Evolutionary conservation across 208 protist genomes (phyloP), one percentile per base, ranked within the genome.

Genomic region (Trypanosoma platydactyli): DNA sequence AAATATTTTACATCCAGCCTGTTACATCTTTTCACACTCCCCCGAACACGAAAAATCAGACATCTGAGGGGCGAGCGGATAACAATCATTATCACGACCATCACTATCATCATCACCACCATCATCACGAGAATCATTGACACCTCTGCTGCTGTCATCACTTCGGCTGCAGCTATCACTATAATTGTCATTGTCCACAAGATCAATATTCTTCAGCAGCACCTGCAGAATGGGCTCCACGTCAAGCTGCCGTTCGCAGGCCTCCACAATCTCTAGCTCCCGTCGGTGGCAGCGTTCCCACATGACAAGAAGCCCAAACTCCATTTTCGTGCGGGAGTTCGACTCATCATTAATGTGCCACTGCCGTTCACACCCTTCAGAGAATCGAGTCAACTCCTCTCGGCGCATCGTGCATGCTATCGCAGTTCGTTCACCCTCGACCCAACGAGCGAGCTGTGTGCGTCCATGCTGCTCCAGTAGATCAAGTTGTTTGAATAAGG

Each of bases 401-500:
- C 24, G 25, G 20, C n/a, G 11, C 48, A 66, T 58, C 20, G 24
- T 44, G 51, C 24, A 60, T 5, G 33, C 40, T 33, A 78, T 60
- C 4, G 11, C 67, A 40, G 15, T 27, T 13, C 53, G 60, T 15
- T 52, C 56, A 13, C 20, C 5, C 11, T 51, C 13, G 18, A 78
- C 64, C n/a, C 16, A 38, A 3, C 12, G 11, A 12, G 24, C 38
- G 12, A 82, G 25, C 15, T 30, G 27, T 2, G 15, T 16, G 29
- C 64, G 42, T 15, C 60, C 3, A 42, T 69, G 63, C 27, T 70
- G 45, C 27, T 84, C 71, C 2, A 33, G 22, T 7, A 83, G 33
- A n/a, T 59, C 69, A 24, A 88, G 62, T 49, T 70, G 66, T 52
- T 62, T 57, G 56, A 89, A 92, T 2, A 79, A 27, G 7, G 79